phyloP scores from a whole-genome alignment of 1,284 basidiomycete species.

The Pyrrhoderma noxium region DNA sequence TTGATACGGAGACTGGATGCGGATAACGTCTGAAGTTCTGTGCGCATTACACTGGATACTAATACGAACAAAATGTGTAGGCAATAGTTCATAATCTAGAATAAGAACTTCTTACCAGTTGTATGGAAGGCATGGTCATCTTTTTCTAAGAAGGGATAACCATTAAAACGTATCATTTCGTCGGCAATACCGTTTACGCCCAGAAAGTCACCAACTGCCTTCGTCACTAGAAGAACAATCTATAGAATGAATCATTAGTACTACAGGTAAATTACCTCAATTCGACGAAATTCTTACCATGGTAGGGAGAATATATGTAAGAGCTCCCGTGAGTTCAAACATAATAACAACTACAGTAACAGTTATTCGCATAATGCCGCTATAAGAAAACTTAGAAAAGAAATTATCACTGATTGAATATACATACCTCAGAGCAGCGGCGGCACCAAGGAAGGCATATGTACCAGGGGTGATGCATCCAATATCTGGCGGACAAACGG shows the following conservation, averaged over 20 bases:
- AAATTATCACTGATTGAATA: background rate
- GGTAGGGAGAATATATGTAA: slow-evolving; percentile 96
- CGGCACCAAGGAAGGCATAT: slow-evolving; percentile 92
- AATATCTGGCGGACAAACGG: slow-evolving; percentile 83
- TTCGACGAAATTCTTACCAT: slow-evolving; percentile 58
- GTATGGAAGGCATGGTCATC: slow-evolving; percentile 89
- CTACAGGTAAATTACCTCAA: background rate
- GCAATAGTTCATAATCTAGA: slow-evolving; percentile 18
- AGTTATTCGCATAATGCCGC: slow-evolving; percentile 94
- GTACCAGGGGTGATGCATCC: slow-evolving; percentile 99
- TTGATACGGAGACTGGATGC: slow-evolving; percentile 70
- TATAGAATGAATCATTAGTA: slow-evolving; percentile 26
- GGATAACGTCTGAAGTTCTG: slow-evolving; percentile 65
- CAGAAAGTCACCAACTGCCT: slow-evolving; percentile 94
- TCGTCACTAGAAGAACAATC: slow-evolving; percentile 95
- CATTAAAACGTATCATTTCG: slow-evolving; percentile 95
- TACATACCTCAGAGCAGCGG: slow-evolving; percentile 80
- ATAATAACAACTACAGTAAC: slow-evolving; percentile 98
- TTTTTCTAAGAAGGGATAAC: slow-evolving; percentile 93
- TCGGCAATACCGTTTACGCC: slow-evolving; percentile 94
- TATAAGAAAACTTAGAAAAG: slow-evolving; percentile 28
- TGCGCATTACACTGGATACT: slow-evolving; percentile 89
- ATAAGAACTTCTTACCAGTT: slow-evolving; percentile 47
- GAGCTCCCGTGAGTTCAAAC: slow-evolving; percentile 97
- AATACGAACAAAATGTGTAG: slow-evolving; percentile 11